Conservation (phyloP, 2,329 filamentous ascomycete genomes). For the Penicillium thymicola region DNA sequence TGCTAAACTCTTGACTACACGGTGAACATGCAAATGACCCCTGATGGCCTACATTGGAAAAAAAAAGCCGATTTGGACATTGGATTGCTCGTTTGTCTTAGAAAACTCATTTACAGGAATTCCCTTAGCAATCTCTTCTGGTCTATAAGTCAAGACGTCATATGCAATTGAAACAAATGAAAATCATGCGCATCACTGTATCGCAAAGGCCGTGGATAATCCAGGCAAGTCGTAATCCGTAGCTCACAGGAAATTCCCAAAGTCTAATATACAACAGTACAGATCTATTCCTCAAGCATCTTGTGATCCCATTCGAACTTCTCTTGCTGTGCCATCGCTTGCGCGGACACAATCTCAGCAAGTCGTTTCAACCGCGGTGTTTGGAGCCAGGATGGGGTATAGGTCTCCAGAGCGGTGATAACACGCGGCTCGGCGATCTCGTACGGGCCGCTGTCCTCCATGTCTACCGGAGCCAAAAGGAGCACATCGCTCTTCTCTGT, state of each 20-base stretch:
- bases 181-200: constrained; percentile 26
- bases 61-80: no score
- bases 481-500: constrained; percentile 98
- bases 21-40: no score
- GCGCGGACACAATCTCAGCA: constrained; percentile 95
- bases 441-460: constrained; percentile 98
- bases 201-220: constrained; percentile 18
- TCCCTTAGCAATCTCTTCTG: neutral
- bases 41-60: no score
- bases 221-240: constrained; percentile 27
- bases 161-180: constrained; percentile 14
- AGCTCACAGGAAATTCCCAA: constrained; percentile 23
- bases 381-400: constrained; percentile 97
- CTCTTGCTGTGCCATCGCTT: constrained; percentile 94
- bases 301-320: constrained; percentile 59
- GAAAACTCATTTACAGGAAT: neutral
- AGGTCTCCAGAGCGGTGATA: constrained; percentile 95
- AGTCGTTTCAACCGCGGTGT: constrained; percentile 90
- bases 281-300: constrained; percentile 23
- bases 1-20: no score
- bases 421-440: constrained; percentile 96
- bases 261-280: constrained; percentile 28
- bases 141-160: constrained; percentile 6
- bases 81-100: neutral
- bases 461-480: constrained; percentile 89